Evolutionary conservation across 2,329 filamentous ascomycete species (phyloP), one percentile per base, ranked within the genome.

Genomic region (Coniochaeta sp.): DNA sequence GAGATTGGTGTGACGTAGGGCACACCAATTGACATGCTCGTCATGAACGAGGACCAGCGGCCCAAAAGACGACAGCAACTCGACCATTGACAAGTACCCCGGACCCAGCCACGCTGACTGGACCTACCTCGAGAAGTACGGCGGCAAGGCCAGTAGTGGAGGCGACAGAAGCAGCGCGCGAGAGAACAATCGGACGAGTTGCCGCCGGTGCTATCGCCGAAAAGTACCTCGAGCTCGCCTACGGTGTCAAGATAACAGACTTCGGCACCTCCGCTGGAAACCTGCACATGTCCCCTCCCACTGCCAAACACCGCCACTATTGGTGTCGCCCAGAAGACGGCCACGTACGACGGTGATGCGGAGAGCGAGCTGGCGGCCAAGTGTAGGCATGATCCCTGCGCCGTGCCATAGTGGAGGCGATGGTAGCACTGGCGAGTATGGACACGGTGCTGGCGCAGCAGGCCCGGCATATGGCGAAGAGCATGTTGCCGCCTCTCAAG

Each of bases 101-200:
- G 85, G 95, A 58, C 95, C 93, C 38, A 91, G 87, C 72, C 95
- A 98, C 76, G 93, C 95, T 62, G 93, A 98, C 77, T 97, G 89
- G 85, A 98, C 95, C 62, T 98, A 98, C 77, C 82, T 96, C 63
- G 90, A 96, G 75, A 98, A 98, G 79, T 99, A 99, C 74, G 93
- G 93, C 61, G 87, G 96, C 67, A 96, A 96, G 80, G 92, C 95
- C 40, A 90, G 86, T 72, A 92, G 88, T 63, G 93, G 95, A 61
- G 93, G 95, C 67, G 93, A 95, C 59, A 84, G 95, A 64, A 93
- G 89, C 72, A 93, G 89, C 72, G 95, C 95, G n/a, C 82, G 93
- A 65, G 93, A 98, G 81, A n/a, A 98, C 93, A 12, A 96, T 98
- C 71, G 91, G 89, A 64, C 85, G 93, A 67, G 93, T 98, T 24